Base-by-base conservation (phyloP, 1,139 yeast species). In the Saccharomyces uvarum region DNA sequence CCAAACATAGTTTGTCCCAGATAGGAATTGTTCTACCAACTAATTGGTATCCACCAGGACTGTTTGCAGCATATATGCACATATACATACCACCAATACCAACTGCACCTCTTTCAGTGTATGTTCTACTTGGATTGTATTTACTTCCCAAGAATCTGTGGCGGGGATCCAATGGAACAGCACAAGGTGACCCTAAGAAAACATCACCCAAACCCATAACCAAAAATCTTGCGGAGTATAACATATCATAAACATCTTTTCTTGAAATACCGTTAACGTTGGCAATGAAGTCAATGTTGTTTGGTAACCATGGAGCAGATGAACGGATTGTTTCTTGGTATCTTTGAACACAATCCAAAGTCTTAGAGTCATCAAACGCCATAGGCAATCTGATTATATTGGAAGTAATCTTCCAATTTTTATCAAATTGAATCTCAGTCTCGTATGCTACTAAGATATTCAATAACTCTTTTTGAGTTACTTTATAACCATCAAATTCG, bases 71-170 rank as follows among this genome's bases (percentile, higher is more conserved):
- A 73, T 93, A 93, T 63, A 93, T 91, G 76, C 98, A 91, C 97
- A 91, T 90, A 77, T 90, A 93, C 85, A 86, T 89, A 63, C 98
- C 98, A 61, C 98, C 99, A 70, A 93, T 85, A 67, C 99, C 99
- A 61, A 93, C 98, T 42, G 95, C 87, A 63, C 98, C 99, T 67
- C 89, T 88, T 48, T 97, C 97, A 3, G 99, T 93, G 75, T 79
- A 89, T 1, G 97, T 89, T 77, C 99, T 83, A 16, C 97, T 88
- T 29, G 99, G 99, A 67, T 93, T 93, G 73, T 93, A 93, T 73
- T 93, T 93, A 46, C 97, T 81, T 53, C 98, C 98, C 58, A 91
- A 75, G 58, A 89, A 79, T 68, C 98, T 81, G 64, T 91, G 97
- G 66, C 98, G 84, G 56, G 99, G 98, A 70, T 93, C 98, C 64